Percentiles rank a stretch among this genome's conserved stretches.
These are phyloP conservation scores for Pichia gijzeniarum DNA, from an alignment of 805 yeast genomes.

Conservation along the genomic window DNA sequence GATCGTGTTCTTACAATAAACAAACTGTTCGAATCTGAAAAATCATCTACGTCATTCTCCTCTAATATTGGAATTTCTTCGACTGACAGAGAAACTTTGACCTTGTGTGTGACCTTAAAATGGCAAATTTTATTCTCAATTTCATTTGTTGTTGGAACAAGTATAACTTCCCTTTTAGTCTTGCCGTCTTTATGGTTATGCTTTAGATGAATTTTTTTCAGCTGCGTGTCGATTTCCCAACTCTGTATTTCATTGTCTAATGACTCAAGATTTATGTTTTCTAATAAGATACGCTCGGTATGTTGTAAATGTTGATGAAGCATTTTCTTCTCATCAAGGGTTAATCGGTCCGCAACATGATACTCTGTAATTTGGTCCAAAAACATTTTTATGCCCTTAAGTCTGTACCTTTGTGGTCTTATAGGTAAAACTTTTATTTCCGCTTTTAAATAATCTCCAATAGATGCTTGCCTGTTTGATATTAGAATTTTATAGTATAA, in stretches of 20 bases:
- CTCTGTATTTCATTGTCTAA: conserved; percentile 8
- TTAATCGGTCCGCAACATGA: conserved; percentile 1
- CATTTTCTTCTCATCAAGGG: not conserved
- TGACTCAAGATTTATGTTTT: conserved; percentile 1
- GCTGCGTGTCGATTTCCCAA: conserved; percentile 6
- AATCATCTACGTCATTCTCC: not conserved
- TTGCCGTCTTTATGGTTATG: not conserved
- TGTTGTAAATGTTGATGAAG: conserved; percentile 9
- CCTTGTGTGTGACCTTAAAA: conserved; percentile 21
- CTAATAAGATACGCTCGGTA: conserved; percentile 18
- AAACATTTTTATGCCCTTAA: conserved; percentile 19
- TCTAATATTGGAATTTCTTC: conserved; percentile 6
- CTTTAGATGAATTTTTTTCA: conserved; percentile 10
- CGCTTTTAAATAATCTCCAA: conserved; percentile 17
- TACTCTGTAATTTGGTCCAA: conserved; percentile 23
- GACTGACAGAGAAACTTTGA: conserved; percentile 13
- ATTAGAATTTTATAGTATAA: conserved; percentile 22
- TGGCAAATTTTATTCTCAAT: conserved; percentile 14
- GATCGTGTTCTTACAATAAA: conserved; percentile 10
- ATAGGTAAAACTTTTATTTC: conserved; percentile 24
- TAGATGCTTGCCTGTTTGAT: conserved; percentile 15
- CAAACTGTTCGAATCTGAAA: conserved; percentile 10
- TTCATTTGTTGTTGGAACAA: conserved; percentile 21
- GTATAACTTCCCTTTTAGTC: not conserved
- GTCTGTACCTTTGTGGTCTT: conserved; percentile 12